Evolutionary conservation across 2,329 filamentous ascomycete species (phyloP).

Genomic region (Trichoderma sp.): DNA sequence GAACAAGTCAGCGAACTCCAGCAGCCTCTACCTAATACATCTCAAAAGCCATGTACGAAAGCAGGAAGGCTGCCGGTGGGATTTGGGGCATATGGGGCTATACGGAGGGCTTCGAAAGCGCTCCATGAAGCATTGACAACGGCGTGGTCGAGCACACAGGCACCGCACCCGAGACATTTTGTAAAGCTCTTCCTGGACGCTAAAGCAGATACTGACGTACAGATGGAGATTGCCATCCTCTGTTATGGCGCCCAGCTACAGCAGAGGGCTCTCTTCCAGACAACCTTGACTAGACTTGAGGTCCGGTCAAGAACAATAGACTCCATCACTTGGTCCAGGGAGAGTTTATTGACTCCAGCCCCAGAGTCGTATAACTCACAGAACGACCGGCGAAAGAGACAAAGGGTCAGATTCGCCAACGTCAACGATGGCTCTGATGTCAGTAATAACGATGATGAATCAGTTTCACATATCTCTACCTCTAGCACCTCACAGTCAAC

Average conservation of each 20-base stretch:
- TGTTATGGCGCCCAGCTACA: neutral
- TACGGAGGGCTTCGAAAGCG: neutral
- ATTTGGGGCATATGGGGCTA: neutral
- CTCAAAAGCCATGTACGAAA: neutral
- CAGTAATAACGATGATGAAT: neutral
- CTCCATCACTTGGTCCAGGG: neutral
- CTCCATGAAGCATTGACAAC: neutral
- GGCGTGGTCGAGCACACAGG: neutral
- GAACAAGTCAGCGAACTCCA: neutral
- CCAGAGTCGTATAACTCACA: neutral
- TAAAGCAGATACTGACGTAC: neutral
- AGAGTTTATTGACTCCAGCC: neutral
- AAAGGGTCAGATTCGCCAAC: neutral
- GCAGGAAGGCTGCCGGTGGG: neutral
- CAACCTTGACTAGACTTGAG: neutral
- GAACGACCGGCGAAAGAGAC: neutral
- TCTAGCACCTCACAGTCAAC: neutral
- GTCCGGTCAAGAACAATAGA: neutral
- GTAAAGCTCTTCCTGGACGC: neutral
- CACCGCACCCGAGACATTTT: neutral
- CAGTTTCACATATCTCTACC: neutral
- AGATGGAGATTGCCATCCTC: conserved; percentile 2
- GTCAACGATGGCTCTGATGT: neutral
- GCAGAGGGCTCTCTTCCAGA: neutral
- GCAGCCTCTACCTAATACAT: neutral